Evolutionary conservation across 805 yeast genomes (phyloP).

Genomic region (Wickerhamiella parazyma): DNA sequence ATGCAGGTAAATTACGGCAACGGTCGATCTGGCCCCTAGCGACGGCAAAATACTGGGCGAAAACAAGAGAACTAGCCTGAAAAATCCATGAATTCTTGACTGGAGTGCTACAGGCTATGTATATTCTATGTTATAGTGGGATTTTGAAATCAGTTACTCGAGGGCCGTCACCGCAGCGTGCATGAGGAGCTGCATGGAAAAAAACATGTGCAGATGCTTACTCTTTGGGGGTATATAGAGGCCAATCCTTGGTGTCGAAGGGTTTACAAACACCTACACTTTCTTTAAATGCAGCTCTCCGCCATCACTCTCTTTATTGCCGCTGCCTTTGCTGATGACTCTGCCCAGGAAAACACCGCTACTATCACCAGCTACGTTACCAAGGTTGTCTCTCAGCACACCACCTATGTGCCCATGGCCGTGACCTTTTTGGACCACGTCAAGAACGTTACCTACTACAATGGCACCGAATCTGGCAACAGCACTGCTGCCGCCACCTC

Average conservation of each 20-base stretch:
- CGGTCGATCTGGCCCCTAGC: neutral
- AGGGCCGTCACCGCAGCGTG: neutral
- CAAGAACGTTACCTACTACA: neutral
- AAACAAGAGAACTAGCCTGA: neutral
- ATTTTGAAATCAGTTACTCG: too few relatives aligned
- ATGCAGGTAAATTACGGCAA: neutral
- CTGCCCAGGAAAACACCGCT: neutral
- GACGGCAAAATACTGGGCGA: neutral
- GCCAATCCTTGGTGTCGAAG: neutral
- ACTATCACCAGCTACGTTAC: slow-evolving; percentile 5
- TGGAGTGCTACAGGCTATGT: too few relatives aligned
- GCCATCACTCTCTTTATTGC: slow-evolving; percentile 4
- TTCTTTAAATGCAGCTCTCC: slow-evolving; percentile 7
- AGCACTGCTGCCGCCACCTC: neutral
- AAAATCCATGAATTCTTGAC: neutral
- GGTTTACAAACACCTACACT: neutral
- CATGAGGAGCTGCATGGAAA: neutral
- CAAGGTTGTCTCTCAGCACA: slow-evolving; percentile 2
- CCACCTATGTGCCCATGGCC: slow-evolving; percentile 6
- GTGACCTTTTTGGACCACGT: slow-evolving; percentile 1
- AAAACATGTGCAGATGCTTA: neutral
- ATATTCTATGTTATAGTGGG: too few relatives aligned
- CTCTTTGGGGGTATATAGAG: neutral
- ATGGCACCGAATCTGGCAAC: neutral
- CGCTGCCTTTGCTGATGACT: slow-evolving; percentile 2